Evolutionary conservation across 768 basidiomycete species (phyloP).

Genomic region (Chiua virens): DNA sequence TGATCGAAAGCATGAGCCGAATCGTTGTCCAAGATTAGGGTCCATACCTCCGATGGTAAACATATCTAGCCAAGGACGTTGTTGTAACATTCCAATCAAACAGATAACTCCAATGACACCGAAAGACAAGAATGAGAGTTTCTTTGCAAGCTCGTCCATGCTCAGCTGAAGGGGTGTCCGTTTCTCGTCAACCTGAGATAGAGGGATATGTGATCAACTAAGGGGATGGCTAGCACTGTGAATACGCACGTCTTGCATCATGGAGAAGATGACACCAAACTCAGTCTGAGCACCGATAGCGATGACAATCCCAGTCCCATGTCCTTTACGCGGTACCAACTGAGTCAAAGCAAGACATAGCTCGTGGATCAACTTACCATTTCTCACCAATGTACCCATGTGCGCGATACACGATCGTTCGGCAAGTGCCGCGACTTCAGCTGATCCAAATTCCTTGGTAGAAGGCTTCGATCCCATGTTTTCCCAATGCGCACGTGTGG

Average conservation of each 20-base stretch:
- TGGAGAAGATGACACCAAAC: constrained; percentile 94
- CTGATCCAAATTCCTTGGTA: constrained; percentile 34
- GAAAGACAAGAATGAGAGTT: constrained; percentile 87
- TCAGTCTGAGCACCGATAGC: constrained; percentile 85
- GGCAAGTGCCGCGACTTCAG: constrained; percentile 58
- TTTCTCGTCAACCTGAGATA: constrained; percentile 69
- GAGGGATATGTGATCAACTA: neutral
- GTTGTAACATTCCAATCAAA: constrained; percentile 83
- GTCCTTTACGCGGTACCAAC: constrained; percentile 42
- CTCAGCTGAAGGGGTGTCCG: constrained; percentile 88
- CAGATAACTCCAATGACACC: constrained; percentile 94
- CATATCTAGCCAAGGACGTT: constrained; percentile 93
- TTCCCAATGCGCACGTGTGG: constrained; percentile 52
- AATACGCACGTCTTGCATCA: constrained; percentile 89
- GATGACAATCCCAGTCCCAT: constrained; percentile 85
- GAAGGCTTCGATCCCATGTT: constrained; percentile 10
- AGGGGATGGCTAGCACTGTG: neutral
- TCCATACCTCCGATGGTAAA: constrained; percentile 94
- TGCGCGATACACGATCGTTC: constrained; percentile 88
- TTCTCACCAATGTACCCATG: constrained; percentile 94
- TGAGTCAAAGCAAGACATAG: constrained; percentile 1
- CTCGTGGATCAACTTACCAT: constrained; percentile 49
- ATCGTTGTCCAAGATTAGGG: neutral
- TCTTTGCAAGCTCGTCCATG: constrained; percentile 97
- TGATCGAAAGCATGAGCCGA: constrained; percentile 15